Evolutionary conservation across 1,139 yeast genomes (phyloP).

Genomic region (Scheffersomyces insectosa): DNA sequence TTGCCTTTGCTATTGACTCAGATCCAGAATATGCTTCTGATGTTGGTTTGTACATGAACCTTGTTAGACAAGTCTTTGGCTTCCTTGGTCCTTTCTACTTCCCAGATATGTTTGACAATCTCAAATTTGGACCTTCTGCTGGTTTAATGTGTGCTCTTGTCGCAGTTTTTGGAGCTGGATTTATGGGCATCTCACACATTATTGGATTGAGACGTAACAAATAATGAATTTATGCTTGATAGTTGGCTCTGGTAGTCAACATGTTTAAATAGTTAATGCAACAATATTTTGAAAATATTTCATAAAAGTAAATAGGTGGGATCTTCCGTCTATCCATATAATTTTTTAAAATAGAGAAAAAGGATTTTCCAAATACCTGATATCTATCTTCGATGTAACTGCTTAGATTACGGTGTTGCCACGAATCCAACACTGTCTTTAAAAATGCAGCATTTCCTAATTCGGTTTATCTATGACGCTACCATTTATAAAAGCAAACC

Average conservation of each 20-base stretch:
- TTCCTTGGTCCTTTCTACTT: slow-evolving; percentile 28
- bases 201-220: background rate
- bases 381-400: too few species aligned
- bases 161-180: slow-evolving; percentile 8
- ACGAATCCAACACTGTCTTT: too few species aligned
- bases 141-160: slow-evolving; percentile 15
- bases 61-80: slow-evolving; percentile 18
- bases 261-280: background rate
- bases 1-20: slow-evolving; percentile 19
- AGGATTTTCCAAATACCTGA: too few species aligned
- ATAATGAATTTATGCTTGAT: background rate
- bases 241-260: background rate
- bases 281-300: background rate
- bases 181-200: slow-evolving; percentile 8
- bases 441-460: too few species aligned
- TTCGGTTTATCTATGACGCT: too few species aligned
- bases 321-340: too few species aligned
- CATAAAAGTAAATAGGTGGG: too few species aligned
- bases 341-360: too few species aligned
- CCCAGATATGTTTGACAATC: slow-evolving; percentile 22
- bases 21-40: slow-evolving; percentile 16
- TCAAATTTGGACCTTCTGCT: slow-evolving; percentile 14
- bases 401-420: too few species aligned
- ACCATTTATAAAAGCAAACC: too few species aligned
- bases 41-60: slow-evolving; percentile 15